Evolutionary conservation across 2,329 filamentous ascomycete species (phyloP).

Genomic region (Didymellaceae sp.): DNA sequence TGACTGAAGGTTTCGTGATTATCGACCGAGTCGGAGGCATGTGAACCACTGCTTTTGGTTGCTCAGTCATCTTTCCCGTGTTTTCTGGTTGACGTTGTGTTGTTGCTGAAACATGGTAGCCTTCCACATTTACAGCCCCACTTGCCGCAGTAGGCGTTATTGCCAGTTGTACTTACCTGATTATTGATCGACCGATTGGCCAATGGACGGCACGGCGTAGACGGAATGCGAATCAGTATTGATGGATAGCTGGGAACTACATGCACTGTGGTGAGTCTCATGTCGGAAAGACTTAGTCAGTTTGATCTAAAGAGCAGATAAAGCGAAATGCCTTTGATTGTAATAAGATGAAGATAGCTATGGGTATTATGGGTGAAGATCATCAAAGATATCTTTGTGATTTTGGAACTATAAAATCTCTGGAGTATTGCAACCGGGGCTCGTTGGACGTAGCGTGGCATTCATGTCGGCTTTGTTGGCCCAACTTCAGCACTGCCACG

Average conservation of each 20-base stretch:
- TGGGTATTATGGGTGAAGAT: background rate
- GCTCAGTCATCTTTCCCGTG: constrained; percentile 20
- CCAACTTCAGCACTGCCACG: background rate
- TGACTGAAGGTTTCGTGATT: constrained; percentile 51
- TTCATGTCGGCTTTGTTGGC: background rate
- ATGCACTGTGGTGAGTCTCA: no score
- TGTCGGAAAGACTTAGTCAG: no score
- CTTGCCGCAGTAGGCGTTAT: constrained; percentile 7
- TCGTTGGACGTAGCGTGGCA: no score
- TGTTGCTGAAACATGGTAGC: background rate
- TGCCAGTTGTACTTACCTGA: no score
- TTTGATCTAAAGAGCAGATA: no score
- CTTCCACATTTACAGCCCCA: constrained; percentile 1
- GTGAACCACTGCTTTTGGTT: constrained; percentile 26
- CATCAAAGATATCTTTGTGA: background rate
- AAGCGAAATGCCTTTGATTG: background rate
- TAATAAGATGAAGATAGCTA: background rate
- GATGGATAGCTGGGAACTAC: no score
- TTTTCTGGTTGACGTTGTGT: background rate
- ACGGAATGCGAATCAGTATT: background rate
- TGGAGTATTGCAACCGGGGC: background rate
- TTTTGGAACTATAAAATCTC: background rate
- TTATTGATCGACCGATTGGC: no score
- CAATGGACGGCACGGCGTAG: no score
- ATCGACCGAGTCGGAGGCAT: constrained; percentile 28